Evolutionary conservation across 2,329 filamentous ascomycete genomes (phyloP), one percentile per base, ranked within the genome.

Genomic region (Boeremia lycopersici): DNA sequence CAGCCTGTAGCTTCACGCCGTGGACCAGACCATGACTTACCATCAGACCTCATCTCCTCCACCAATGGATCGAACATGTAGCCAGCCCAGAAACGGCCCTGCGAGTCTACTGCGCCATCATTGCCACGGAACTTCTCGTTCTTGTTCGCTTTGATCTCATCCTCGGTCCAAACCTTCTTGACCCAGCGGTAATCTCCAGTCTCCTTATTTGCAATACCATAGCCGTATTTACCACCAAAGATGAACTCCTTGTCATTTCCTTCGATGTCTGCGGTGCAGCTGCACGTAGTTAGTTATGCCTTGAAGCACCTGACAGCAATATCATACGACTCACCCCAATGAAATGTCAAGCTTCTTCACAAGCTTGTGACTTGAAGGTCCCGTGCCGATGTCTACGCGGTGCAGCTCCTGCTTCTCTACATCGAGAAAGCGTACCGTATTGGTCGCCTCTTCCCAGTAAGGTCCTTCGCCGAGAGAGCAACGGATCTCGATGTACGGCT

Each of bases 51-150:
- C 40, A 85, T 56, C 30, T 75, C 83, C 73, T 88, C 82, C 6
- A 68, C 78, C 67, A 86, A 79, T 50, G 90, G 88, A 69, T 96
- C 91, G 59, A 91, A 95, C 90, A 96, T 96, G 59, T 85, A 85
- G 7, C 91, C 91, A 6, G 92, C 81, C 89, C 91, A 96, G 77
- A 93, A 95, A 30, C 91, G 81, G 29, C 93, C 92, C 59, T 87
- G 82, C 25, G 86, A 87, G 70, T 96, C 92, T 46, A 90, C 86
- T 5, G 86, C 89, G 41, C 92, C 92, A 70, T 96, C 93, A 70
- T 96, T 96, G 74, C 82, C 82, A 49, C 89, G 82, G 72, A 90
- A 80, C 19, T 77, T 75, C 51, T 78, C 74, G 33, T 76, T 76
- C 67, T 80, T 82, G 23, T 76, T 77, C 13, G 68, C 68, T 4